A percentile compares a stretch with the other conserved stretches of the same genome.
phyloP scores from a whole-genome alignment of 108 stramenopile species.

The Skeletonema menzelii region DNA sequence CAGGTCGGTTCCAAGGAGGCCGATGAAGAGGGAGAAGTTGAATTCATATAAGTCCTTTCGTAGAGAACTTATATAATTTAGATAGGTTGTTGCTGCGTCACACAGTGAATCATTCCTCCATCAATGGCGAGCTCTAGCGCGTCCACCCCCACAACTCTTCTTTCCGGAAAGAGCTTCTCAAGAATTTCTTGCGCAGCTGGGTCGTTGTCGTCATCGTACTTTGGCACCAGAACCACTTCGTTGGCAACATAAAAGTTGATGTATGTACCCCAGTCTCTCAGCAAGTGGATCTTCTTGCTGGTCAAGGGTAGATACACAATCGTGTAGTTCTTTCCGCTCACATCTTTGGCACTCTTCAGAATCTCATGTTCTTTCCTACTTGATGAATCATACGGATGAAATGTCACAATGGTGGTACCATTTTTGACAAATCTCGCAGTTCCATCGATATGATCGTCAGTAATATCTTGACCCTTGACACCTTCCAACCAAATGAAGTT shows the following conservation, averaged over 20 bases:
- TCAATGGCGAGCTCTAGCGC: constrained; percentile 28
- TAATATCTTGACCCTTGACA: constrained; percentile 31
- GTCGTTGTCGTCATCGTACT: constrained; percentile 46
- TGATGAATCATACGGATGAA: constrained; percentile 25
- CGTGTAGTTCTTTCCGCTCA: constrained; percentile 27
- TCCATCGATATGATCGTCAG: constrained; percentile 56
- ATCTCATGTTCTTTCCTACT: constrained; percentile 31
- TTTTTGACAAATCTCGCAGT: constrained; percentile 47
- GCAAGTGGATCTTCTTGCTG: constrained; percentile 1
- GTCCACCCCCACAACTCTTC: constrained; percentile 16
- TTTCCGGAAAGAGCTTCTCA: constrained; percentile 18
- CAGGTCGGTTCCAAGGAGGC: too few species aligned
- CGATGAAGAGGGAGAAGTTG: too few species aligned
- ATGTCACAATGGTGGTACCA: constrained; percentile 46
- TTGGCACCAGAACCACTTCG: constrained; percentile 42
- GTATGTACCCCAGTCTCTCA: constrained; percentile 40
- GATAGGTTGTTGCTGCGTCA: constrained; percentile 44
- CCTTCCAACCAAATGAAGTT: constrained; percentile 56
- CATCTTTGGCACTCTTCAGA: constrained; percentile 34
- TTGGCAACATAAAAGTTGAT: constrained; percentile 54
- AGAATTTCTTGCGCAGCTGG: constrained; percentile 20
- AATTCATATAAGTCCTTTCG: too few species aligned
- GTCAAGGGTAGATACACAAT: constrained; percentile 46
- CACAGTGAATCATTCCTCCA: constrained; percentile 52
- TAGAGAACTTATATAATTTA: too few species aligned